Conservation (phyloP, 768 basidiomycete genomes). For the Mrakia blollopis region DNA sequence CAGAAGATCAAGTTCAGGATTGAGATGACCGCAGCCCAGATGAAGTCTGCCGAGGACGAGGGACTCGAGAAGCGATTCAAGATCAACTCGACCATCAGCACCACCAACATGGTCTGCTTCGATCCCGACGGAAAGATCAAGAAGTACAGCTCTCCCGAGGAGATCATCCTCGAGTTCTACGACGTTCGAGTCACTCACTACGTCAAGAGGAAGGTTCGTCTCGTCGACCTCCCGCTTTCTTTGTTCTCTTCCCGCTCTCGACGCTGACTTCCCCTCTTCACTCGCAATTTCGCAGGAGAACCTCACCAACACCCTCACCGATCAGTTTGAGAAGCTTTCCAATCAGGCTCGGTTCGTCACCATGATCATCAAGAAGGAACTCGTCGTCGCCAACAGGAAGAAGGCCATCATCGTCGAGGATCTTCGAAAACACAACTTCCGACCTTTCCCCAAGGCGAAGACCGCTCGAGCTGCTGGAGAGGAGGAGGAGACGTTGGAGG, state of each 20-base stretch:
- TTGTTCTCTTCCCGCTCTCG: too few species aligned
- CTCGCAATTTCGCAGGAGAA: slow-evolving; percentile 57
- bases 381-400: slow-evolving; percentile 79
- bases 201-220: slow-evolving; percentile 83
- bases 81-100: slow-evolving; percentile 73
- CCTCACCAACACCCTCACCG: slow-evolving; percentile 74
- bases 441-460: slow-evolving; percentile 77
- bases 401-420: slow-evolving; percentile 80
- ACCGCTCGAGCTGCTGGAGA: slow-evolving; percentile 66
- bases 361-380: slow-evolving; percentile 84
- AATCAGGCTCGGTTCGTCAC: slow-evolving; percentile 96
- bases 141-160: slow-evolving; percentile 82
- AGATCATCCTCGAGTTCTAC: slow-evolving; percentile 90
- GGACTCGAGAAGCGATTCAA: slow-evolving; percentile 90
- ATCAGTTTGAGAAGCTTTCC: slow-evolving; percentile 71
- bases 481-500: slow-evolving; percentile 51
- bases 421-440: slow-evolving; percentile 74
- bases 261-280: slow-evolving; percentile 26
- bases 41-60: slow-evolving; percentile 82
- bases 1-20: slow-evolving; percentile 83
- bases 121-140: slow-evolving; percentile 94
- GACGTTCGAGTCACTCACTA: slow-evolving; percentile 82
- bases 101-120: slow-evolving; percentile 98
- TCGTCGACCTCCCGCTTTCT: not conserved
- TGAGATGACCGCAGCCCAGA: slow-evolving; percentile 69